Base-by-base conservation (phyloP, 169 alveolate genomes). In the Eimeria sp. region DNA sequence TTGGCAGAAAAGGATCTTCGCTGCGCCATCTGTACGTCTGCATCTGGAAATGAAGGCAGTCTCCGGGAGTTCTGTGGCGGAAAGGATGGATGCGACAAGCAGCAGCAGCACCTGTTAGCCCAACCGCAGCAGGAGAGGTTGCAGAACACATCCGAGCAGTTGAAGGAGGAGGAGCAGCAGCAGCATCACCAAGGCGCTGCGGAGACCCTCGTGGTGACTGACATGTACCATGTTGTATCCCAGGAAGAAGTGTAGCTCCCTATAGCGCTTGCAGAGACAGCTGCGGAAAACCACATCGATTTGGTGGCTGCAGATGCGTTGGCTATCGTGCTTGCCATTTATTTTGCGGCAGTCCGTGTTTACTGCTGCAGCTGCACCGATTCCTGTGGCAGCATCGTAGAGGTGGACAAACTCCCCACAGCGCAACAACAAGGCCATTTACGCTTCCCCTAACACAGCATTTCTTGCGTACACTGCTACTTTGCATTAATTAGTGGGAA, bases 1-100 rank as follows among this genome's bases (percentile, higher is more conserved):
- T 9, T 82, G 49, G 90, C 51, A 25, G 90, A 82, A 73, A 82
- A 82, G 73, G 72, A 82, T 49, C 90, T 82, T 49, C 90, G 90
- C 73, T 82, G 90, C 34, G 90, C 90, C 30, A 82, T 82, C 13
- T 82, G 90, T 73, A 82, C 90, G 22, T 82, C 90, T 9, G 27
- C 90, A 25, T 72, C 90, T 2, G 90, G 90, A 13, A 82, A 51
- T 63, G 73, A 82, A 49, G 75, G 18, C 13, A 57, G 75, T 65
- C 75, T 82, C 47, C 10, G 34, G 49, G 73, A 49, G 45, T 82
- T 51, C 90, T 82, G 90, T 5, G 75, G 51, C 47, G 73, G 73
- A 47, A 82, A 51, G 49, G 47, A 49, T n/a, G 90, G 90, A 6
- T 82, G 90, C 90, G 90, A 82, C 90, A 47, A n/a, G 72, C 47